Evolutionary conservation across 2,329 filamentous ascomycete species (phyloP).

Genomic region (Arthrobotrys conoides): DNA sequence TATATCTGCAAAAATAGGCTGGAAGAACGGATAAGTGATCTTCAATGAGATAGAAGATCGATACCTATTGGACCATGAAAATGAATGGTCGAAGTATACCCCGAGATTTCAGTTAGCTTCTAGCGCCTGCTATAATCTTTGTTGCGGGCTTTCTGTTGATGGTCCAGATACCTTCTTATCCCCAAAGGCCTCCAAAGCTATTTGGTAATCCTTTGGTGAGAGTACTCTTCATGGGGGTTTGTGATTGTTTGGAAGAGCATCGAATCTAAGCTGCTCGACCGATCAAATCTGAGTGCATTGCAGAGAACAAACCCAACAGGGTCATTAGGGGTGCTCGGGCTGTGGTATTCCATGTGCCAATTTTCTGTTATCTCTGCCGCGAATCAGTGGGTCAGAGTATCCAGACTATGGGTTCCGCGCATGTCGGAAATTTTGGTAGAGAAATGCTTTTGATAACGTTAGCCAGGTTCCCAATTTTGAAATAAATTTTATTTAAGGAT

Average conservation of each 20-base stretch:
- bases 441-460: slow-evolving; percentile 2
- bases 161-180: not conserved
- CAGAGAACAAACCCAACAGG: not conserved
- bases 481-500: too few species aligned
- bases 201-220: not conserved
- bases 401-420: not conserved
- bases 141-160: too few species aligned
- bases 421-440: slow-evolving; percentile 3
- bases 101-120: not conserved
- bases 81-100: not conserved
- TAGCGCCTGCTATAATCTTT: not conserved
- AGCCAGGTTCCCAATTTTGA: too few species aligned
- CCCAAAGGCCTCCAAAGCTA: not conserved
- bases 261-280: not conserved
- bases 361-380: not conserved
- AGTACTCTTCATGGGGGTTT: not conserved
- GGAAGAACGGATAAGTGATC: too few species aligned
- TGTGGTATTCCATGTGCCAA: slow-evolving; percentile 7
- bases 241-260: not conserved
- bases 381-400: slow-evolving; percentile 14
- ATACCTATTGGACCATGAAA: not conserved
- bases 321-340: not conserved
- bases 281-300: not conserved
- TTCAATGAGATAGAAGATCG: too few species aligned
- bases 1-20: too few species aligned